phyloP scores from a whole-genome alignment of 331 rosid genomes.

The Spiraea crenata region DNA sequence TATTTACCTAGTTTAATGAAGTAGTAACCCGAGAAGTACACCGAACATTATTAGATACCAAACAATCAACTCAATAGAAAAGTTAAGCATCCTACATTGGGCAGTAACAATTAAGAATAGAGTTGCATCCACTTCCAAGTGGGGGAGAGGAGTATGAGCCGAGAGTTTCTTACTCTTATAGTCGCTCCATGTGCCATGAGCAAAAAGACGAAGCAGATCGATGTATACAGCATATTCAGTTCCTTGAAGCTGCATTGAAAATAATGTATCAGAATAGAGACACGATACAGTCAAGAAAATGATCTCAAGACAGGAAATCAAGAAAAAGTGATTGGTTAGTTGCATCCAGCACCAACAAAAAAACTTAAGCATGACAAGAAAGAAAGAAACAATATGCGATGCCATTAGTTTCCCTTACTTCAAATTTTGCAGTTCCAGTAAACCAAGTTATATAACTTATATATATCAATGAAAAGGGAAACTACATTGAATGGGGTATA shows the following conservation, averaged over 20 bases:
- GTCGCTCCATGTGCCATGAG: conserved; percentile 29
- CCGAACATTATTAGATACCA: neutral
- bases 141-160: neutral
- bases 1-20: neutral
- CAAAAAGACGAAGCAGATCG: conserved; percentile 29
- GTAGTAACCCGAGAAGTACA: neutral
- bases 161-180: conserved; percentile 22
- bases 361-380: neutral
- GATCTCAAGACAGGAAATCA: neutral
- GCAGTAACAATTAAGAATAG: neutral
- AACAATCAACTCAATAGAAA: neutral
- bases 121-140: neutral
- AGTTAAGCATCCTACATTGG: neutral
- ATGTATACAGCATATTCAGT: conserved; percentile 27
- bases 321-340: neutral
- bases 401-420: neutral
- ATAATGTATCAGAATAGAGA: neutral
- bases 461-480: neutral
- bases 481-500: neutral
- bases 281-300: neutral
- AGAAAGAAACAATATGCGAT: neutral
- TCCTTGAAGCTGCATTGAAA: conserved; percentile 25
- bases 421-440: neutral
- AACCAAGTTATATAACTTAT: neutral
- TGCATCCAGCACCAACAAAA: neutral